Conservation (phyloP, 2,329 filamentous ascomycete genomes). For the Elsinoe batatas region DNA sequence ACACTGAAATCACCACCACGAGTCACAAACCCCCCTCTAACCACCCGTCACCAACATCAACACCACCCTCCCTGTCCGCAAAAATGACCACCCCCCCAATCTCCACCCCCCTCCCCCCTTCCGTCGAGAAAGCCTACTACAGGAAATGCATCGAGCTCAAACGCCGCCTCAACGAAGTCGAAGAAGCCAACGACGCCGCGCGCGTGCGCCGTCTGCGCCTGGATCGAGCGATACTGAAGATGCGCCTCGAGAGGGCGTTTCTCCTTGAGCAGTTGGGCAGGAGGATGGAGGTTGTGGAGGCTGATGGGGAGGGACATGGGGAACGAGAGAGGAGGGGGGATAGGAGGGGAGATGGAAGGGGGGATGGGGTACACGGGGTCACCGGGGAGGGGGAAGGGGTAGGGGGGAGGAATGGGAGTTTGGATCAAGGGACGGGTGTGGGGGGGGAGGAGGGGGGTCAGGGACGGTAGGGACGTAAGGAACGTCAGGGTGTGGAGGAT, state of each 20-base stretch:
- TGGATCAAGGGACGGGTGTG: not conserved
- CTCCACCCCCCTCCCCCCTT: constrained; percentile 57
- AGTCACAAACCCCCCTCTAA: not conserved
- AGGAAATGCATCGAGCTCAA: constrained; percentile 94
- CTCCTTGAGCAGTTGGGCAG: constrained; percentile 40
- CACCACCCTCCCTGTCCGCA: not conserved
- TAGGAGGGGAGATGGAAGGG: not conserved
- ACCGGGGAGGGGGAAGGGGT: not conserved
- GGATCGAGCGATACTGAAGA: constrained; percentile 78
- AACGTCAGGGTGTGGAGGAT: not conserved
- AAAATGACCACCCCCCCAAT: constrained; percentile 16
- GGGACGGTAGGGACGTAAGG: not conserved
- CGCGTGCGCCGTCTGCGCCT: constrained; percentile 69
- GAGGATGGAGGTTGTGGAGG: constrained; percentile 31
- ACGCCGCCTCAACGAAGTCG: constrained; percentile 81
- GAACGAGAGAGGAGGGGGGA: not conserved
- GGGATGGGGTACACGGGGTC: not conserved
- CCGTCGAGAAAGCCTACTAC: constrained; percentile 90
- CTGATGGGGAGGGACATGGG: not conserved
- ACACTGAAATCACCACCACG: not conserved
- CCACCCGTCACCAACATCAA: not conserved
- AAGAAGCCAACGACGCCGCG: constrained; percentile 79
- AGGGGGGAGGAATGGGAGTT: not conserved
- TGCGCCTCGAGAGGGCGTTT: constrained; percentile 71
- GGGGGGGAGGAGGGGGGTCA: not conserved